phyloP scores from a whole-genome alignment of 2,329 filamentous ascomycete species.

The Trichophyton schoenleinii region DNA sequence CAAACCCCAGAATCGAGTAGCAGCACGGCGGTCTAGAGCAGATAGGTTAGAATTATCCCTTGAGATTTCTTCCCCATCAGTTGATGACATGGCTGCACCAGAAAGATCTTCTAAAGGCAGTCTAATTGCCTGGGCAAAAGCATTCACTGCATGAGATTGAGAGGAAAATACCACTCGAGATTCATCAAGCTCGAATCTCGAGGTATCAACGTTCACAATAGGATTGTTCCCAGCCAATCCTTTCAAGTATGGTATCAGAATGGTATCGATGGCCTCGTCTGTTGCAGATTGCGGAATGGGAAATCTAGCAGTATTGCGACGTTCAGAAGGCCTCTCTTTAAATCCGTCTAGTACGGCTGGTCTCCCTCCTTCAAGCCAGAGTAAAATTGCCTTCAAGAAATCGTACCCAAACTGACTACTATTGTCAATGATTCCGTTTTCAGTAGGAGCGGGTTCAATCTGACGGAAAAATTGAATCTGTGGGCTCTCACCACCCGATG shows the following conservation, averaged over 20 bases:
- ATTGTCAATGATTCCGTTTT: slow-evolving; percentile 28
- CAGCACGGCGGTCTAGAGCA: slow-evolving; percentile 23
- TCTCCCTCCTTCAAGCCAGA: slow-evolving; percentile 50
- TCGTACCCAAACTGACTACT: slow-evolving; percentile 50
- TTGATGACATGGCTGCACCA: slow-evolving; percentile 20
- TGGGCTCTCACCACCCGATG: slow-evolving; percentile 26
- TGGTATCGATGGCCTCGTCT: slow-evolving; percentile 42
- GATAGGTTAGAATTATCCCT: slow-evolving; percentile 19
- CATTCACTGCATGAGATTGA: slow-evolving; percentile 44
- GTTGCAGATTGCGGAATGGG: slow-evolving; percentile 41
- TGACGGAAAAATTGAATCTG: slow-evolving; percentile 36
- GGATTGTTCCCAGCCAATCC: slow-evolving; percentile 38
- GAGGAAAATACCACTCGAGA: slow-evolving; percentile 40
- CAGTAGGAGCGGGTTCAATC: slow-evolving; percentile 36
- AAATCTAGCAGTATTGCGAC: slow-evolving; percentile 33
- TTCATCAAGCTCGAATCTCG: slow-evolving; percentile 45
- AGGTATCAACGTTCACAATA: slow-evolving; percentile 45
- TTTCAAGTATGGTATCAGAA: slow-evolving; percentile 49
- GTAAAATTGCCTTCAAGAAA: slow-evolving; percentile 50
- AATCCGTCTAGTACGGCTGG: slow-evolving; percentile 45
- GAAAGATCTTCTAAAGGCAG: slow-evolving; percentile 42
- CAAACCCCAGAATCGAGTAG: slow-evolving; percentile 44
- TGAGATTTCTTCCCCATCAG: not conserved
- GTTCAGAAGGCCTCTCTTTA: slow-evolving; percentile 32
- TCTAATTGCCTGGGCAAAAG: slow-evolving; percentile 43